phyloP scores from a whole-genome alignment of 2,329 filamentous ascomycete species.

The Colletotrichum sp. region DNA sequence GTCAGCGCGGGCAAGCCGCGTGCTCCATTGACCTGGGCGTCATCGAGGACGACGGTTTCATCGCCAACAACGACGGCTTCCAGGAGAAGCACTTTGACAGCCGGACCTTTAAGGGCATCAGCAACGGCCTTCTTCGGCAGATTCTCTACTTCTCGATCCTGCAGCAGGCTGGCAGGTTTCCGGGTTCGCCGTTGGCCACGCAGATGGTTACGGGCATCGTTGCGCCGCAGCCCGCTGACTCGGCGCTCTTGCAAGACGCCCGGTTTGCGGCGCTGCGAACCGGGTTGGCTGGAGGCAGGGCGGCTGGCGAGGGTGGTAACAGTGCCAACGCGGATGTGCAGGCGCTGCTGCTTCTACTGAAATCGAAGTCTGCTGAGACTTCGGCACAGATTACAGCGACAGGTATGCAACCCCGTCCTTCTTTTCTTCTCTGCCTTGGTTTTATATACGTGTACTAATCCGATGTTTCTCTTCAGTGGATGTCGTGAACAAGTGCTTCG shows the following conservation, averaged over 20 bases:
- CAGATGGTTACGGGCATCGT: background rate
- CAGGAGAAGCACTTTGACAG: background rate
- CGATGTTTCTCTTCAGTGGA: background rate
- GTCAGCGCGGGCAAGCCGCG: background rate
- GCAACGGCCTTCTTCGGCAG: background rate
- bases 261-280: background rate
- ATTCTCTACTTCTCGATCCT: background rate
- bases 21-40: background rate
- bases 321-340: background rate
- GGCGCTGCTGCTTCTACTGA: background rate
- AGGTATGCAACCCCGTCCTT: background rate
- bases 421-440: background rate
- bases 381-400: background rate
- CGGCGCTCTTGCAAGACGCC: slow-evolving; percentile 12
- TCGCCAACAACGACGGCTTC: background rate
- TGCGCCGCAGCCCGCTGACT: background rate
- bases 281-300: fast-evolving
- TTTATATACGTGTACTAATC: background rate
- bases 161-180: background rate
- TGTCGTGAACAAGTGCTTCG: background rate
- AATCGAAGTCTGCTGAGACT: background rate
- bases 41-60: background rate
- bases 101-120: background rate
- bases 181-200: background rate
- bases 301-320: background rate